Evolutionary conservation across 139 green algal species (phyloP), one percentile per base, ranked within the genome.

Genomic region (Astrephomene gubernaculifera): DNA sequence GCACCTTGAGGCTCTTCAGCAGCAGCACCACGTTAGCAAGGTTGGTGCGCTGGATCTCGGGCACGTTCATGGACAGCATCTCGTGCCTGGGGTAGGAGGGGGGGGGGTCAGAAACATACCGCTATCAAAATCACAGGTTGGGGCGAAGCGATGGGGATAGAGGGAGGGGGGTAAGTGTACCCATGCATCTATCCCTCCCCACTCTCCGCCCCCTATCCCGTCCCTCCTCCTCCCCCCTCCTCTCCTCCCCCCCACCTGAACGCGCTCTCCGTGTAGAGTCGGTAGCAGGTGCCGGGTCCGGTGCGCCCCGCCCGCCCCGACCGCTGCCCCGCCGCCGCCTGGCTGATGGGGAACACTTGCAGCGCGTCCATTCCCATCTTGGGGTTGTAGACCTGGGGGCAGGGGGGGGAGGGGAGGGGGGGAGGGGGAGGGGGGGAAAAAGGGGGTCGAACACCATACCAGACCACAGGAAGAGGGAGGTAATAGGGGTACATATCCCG

Each of bases 41-140:
- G 91, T 99, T 99, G 79, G 97, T 99, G 64, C 97, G 90, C 93
- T 99, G 97, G 89, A 99, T 99, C 94, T 99, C 97, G 14, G 97
- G 97, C 64, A 98, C 95, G 9, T 82, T 93, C 44, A 91, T 92
- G 70, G 29, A 31, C 82, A 98, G 95, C 94, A 97, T 95, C 91
- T 97, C 95, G 53, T 89, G 78, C 71, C 88, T 91, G 88, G 10
- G 0, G 14, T 12, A 9, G 25, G 41, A 33, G 27, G 68, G 41
- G 36, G 65, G 31, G 33, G 65, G 65, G 57, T 17, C 57, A 17
- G 57, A 6, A 65, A 9, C 57, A 65, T 17, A 65, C 19, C 19
- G 57, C 19, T 17, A 9, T 65, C 31, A 65, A 17, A 65, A n/a
- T n/a, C 63, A 33, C 63, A 36, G 29, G n/a, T n/a, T n/a, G n/a